A percentile compares a stretch with the other conserved stretches of the same genome.
Evolutionary conservation across 768 basidiomycete species (phyloP).

Genomic region (Saitozyma podzolica): DNA sequence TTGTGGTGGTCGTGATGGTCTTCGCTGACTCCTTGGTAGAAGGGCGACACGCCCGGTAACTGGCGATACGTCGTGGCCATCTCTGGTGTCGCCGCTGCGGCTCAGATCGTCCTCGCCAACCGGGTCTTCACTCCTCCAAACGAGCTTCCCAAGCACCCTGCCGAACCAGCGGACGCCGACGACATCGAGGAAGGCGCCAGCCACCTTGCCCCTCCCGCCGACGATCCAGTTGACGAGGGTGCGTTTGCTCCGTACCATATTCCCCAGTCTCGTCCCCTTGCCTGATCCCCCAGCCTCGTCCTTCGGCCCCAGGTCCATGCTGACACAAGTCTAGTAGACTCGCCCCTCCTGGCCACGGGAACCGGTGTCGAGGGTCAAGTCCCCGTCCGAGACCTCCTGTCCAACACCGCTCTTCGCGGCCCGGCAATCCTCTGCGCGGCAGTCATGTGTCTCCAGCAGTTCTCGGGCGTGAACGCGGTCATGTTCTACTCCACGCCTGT

Average conservation of each 20-base stretch:
- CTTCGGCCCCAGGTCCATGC: too few relatives aligned
- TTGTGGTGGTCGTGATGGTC: neutral
- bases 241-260: too few relatives aligned
- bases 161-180: neutral
- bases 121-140: slow-evolving; percentile 15
- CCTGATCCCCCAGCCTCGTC: too few relatives aligned
- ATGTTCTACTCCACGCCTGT: slow-evolving; percentile 53
- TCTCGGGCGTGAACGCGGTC: slow-evolving; percentile 51
- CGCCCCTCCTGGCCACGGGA: slow-evolving; percentile 16
- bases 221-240: too few relatives aligned
- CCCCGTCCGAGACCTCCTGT: slow-evolving; percentile 41
- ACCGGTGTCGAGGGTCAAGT: slow-evolving; percentile 18
- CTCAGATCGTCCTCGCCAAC: slow-evolving; percentile 28
- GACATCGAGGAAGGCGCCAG: neutral
- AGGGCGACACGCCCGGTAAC: slow-evolving; percentile 45
- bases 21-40: slow-evolving; percentile 14
- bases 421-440: slow-evolving; percentile 43
- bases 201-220: too few relatives aligned
- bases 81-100: slow-evolving; percentile 37
- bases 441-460: slow-evolving; percentile 41
- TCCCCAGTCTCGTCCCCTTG: too few relatives aligned
- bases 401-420: slow-evolving; percentile 42
- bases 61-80: slow-evolving; percentile 47
- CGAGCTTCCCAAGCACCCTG: slow-evolving; percentile 4
- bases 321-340: slow-evolving; percentile 11